phyloP scores from a whole-genome alignment of 2,329 filamentous ascomycete genomes.

The Pseudogymnoascus pannorum region DNA sequence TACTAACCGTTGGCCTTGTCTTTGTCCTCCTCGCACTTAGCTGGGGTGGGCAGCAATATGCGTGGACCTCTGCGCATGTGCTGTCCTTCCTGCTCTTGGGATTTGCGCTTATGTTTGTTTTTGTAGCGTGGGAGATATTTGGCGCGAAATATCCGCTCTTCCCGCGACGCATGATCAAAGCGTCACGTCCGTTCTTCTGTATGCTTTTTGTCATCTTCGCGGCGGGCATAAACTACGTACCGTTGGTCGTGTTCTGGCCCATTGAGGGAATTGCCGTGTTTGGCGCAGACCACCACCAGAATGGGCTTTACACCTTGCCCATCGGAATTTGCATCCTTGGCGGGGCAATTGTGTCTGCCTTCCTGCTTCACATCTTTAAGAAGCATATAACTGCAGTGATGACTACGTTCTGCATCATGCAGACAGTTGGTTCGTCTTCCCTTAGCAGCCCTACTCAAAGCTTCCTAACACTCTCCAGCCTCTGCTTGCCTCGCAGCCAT shows the following conservation, averaged over 20 bases:
- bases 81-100: slow-evolving; percentile 16
- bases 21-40: slow-evolving; percentile 42
- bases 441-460: not conserved
- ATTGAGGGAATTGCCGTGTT: slow-evolving; percentile 57
- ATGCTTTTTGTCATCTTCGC: slow-evolving; percentile 25
- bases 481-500: slow-evolving; percentile 41
- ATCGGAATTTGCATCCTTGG: slow-evolving; percentile 54
- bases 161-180: slow-evolving; percentile 35
- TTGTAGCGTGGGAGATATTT: slow-evolving; percentile 21
- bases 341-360: slow-evolving; percentile 50
- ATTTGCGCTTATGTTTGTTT: slow-evolving; percentile 15
- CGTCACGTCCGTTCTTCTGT: slow-evolving; percentile 33
- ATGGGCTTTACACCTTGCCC: slow-evolving; percentile 55
- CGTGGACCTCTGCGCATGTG: slow-evolving; percentile 34
- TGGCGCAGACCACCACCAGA: slow-evolving; percentile 52
- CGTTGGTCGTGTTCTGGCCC: slow-evolving; percentile 47
- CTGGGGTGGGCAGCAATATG: slow-evolving; percentile 35
- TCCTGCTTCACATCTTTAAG: slow-evolving; percentile 45
- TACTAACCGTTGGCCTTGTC: slow-evolving; percentile 41
- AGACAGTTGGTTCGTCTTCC: slow-evolving; percentile 38
- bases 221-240: slow-evolving; percentile 11
- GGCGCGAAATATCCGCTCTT: slow-evolving; percentile 9
- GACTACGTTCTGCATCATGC: slow-evolving; percentile 40
- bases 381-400: slow-evolving; percentile 52
- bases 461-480: slow-evolving; percentile 18